phyloP scores from a whole-genome alignment of 192 early-diverging fungal species.

The Coemansia umbellata region DNA sequence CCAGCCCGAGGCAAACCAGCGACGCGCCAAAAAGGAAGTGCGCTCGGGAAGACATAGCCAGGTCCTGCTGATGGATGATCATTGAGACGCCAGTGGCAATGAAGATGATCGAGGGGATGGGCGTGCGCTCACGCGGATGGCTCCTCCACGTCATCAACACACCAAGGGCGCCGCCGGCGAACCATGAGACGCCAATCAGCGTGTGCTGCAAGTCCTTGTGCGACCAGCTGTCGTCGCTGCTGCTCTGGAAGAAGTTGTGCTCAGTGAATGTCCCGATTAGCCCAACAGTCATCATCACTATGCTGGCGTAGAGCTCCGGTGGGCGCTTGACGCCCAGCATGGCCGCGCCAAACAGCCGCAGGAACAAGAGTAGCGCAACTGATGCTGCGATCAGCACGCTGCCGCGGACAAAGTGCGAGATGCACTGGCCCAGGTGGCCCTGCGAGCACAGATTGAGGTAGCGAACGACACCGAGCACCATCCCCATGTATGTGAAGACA shows the following conservation, averaged over 20 bases:
- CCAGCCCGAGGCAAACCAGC: slow-evolving; percentile 47
- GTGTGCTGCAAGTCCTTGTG: slow-evolving; percentile 67
- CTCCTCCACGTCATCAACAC: slow-evolving; percentile 38
- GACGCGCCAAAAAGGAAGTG: slow-evolving; percentile 62
- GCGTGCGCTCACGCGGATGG: slow-evolving; percentile 42
- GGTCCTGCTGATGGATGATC: slow-evolving; percentile 58
- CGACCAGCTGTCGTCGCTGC: slow-evolving; percentile 40
- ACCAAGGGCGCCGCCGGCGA: slow-evolving; percentile 55
- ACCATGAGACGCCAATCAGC: slow-evolving; percentile 61
- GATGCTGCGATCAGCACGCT: slow-evolving; percentile 54
- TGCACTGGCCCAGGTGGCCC: slow-evolving; percentile 61
- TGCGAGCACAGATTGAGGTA: slow-evolving; percentile 55
- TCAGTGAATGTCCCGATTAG: slow-evolving; percentile 64
- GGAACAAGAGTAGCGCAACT: slow-evolving; percentile 40
- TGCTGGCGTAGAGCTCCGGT: slow-evolving; percentile 59
- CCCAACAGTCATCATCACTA: slow-evolving; percentile 56
- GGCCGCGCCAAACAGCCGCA: slow-evolving; percentile 55
- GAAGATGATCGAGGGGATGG: slow-evolving; percentile 57
- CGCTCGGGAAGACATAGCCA: slow-evolving; percentile 49
- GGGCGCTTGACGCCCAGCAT: slow-evolving; percentile 48
- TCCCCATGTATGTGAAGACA: slow-evolving; percentile 56
- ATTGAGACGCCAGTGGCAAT: slow-evolving; percentile 59
- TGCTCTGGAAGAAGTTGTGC: slow-evolving; percentile 54
- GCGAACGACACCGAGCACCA: slow-evolving; percentile 60
- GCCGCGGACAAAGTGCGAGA: slow-evolving; percentile 67